These are phyloP conservation scores for Neoscytalidium dimidiatum DNA, from an alignment of 2,329 filamentous ascomycete species.

Conservation along the genomic window DNA sequence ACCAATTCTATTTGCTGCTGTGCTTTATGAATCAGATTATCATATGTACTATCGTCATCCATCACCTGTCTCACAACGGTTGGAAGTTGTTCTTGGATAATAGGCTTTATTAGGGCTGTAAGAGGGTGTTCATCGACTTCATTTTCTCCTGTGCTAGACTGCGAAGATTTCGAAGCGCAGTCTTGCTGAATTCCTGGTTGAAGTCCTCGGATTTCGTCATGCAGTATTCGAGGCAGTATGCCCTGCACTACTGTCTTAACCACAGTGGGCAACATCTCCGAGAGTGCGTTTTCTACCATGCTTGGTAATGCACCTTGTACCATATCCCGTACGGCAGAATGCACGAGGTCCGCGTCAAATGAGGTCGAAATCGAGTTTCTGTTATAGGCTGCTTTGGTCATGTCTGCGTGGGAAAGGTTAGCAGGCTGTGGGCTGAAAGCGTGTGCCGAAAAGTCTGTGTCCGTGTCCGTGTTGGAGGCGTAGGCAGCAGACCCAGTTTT, in stretches of 20 bases:
- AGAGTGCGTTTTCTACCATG: background rate
- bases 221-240: background rate
- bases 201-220: background rate
- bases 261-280: background rate
- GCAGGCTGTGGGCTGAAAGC: background rate
- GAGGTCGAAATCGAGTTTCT: background rate
- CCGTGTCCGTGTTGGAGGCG: background rate
- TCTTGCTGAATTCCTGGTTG: background rate
- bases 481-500: background rate
- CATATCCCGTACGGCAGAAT: background rate
- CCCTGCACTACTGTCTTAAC: background rate
- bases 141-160: background rate
- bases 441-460: background rate
- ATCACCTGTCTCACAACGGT: background rate
- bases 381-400: background rate
- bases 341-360: background rate
- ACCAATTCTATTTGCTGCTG: background rate
- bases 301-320: background rate
- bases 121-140: background rate
- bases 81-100: background rate
- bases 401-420: background rate
- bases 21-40: background rate
- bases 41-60: background rate
- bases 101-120: background rate
- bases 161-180: background rate